Base-by-base conservation (phyloP, 164 flowering plant genomes). In the Magnolia officinalis region DNA sequence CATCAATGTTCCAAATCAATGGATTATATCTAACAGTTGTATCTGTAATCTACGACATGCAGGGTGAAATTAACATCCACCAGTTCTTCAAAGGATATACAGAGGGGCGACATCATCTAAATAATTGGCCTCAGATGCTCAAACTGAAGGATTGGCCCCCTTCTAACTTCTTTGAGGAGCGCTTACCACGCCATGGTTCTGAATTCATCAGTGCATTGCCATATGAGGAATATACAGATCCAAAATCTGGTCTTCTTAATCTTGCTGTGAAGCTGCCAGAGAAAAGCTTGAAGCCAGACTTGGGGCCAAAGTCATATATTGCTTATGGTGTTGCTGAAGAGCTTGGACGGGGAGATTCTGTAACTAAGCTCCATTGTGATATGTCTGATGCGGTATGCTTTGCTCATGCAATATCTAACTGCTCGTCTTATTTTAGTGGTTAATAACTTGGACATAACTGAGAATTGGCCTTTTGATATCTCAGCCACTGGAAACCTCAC, bases 111-210 rank as follows among this genome's bases (percentile, higher is more conserved):
- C 58, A 8, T 45, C 81, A 85, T 74, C 61, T 55, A 11, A 6
- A 2, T 0, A 18, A 78, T 18, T 86, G 90, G 90, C 94, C 94
- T 19, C 76, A 75, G 76, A 83, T 90, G 71, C 76, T 89, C 75
- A 90, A 90, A 74, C 78, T 90, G 77, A 90, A 90, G 76, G 94
- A 89, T 65, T 89, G 94, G 94, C 94, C 94, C 1, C 88, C 92
- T 9, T 78, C 88, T 58, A 70, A 75, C 66, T 71, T 73, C 31
- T 89, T 90, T 81, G 79, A 81, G 63, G 81, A 87, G 50, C 79
- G 80, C 0, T 79, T 90, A 65, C 88, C 92, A 45, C 88, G 90
- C 7, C 94, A 89, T 80, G 76, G 78, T 72, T 78, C 76, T 50
- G 92, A 90, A 72, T 90, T 89, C 78, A 74, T 88, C 14, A 51